phyloP scores from a whole-genome alignment of 73 alveolate species.

The Effrenium voratum region DNA sequence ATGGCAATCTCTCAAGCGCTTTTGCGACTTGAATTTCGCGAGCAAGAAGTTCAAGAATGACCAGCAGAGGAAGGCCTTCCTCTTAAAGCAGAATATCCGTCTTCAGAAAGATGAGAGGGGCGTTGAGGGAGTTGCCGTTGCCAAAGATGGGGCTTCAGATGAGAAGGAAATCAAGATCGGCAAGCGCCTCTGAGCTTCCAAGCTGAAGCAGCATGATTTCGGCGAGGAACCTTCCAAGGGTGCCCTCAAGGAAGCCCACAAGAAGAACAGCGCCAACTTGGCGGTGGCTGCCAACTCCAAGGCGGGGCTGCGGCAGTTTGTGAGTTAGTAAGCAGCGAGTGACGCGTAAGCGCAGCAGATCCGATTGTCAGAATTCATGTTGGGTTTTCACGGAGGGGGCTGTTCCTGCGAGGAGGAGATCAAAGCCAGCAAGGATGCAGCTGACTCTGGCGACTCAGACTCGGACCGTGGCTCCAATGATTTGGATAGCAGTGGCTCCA shows the following conservation, averaged over 20 bases:
- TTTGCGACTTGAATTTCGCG: not conserved
- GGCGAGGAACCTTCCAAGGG: not conserved
- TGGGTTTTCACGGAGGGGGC: too few relatives aligned
- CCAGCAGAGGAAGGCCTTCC: not conserved
- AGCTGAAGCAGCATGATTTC: not conserved
- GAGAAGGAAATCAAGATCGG: conserved; percentile 30
- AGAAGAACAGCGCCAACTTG: not conserved
- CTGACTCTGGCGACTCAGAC: too few relatives aligned
- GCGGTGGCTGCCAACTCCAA: not conserved
- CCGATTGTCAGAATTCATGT: too few relatives aligned
- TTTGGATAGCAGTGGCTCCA: too few relatives aligned
- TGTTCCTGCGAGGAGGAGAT: too few relatives aligned
- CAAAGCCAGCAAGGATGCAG: too few relatives aligned
- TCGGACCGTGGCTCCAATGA: too few relatives aligned
- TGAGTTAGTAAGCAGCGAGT: too few relatives aligned
- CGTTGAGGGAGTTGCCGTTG: not conserved
- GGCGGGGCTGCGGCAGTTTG: too few relatives aligned
- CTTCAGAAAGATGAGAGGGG: conserved; percentile 35
- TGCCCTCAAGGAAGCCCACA: not conserved
- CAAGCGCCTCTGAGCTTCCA: conserved; percentile 9
- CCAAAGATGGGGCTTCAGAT: not conserved
- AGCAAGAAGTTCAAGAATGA: not conserved
- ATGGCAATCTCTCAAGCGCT: conserved; percentile 32
- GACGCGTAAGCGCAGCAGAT: too few relatives aligned
- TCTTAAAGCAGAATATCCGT: not conserved